Evolutionary conservation across 306 rosid species (phyloP), one percentile per base, ranked within the genome.

Genomic region (Lathyrus sativus): DNA sequence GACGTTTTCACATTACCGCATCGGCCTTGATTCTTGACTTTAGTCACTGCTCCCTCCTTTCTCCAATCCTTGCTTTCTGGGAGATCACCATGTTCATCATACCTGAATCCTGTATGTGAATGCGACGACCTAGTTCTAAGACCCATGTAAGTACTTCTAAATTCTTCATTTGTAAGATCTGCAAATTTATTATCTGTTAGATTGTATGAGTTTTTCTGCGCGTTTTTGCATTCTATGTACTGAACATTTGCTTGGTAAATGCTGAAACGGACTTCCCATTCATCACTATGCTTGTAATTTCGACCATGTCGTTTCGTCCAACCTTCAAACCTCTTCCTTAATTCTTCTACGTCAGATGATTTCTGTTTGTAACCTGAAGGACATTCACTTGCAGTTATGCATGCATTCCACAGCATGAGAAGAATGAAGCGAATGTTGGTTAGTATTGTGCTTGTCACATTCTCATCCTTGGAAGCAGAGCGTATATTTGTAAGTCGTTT

Each of bases 401-500:
- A 76, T 43, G 80, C 5, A 61, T 71, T 69, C 71, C 76, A 79
- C 11, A 78, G 11, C 15, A 82, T 29, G 14, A 91, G 72, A 70
- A 83, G 54, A 63, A 58, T 57, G 62, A 80, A 76, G 65, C 82
- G 15, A 48, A 61, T 72, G 33, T 41, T 45, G 72, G 39, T 37
- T 57, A 79, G 45, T 62, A 29, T 68, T 12, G 65, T 42, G 54
- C 72, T 61, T 69, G 65, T 80, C 67, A 71, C 88, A 62, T 76
- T 86, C 70, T 93, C 98, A 59, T 93, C 98, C 68, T 85, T 80
- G 68, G 68, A 7, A 26, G 97, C 96, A 71, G 98, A 70, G 38
- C 97, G 98, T 4, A 90, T 11, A 67, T 93, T 93, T 65, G 86
- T 77, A 65, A 93, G 95, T 68, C 84, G 85, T 79, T 90, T 93